These are phyloP conservation scores for Ganoderma lingzhi DNA, from an alignment of 1,284 basidiomycete species.

Conservation along the genomic window DNA sequence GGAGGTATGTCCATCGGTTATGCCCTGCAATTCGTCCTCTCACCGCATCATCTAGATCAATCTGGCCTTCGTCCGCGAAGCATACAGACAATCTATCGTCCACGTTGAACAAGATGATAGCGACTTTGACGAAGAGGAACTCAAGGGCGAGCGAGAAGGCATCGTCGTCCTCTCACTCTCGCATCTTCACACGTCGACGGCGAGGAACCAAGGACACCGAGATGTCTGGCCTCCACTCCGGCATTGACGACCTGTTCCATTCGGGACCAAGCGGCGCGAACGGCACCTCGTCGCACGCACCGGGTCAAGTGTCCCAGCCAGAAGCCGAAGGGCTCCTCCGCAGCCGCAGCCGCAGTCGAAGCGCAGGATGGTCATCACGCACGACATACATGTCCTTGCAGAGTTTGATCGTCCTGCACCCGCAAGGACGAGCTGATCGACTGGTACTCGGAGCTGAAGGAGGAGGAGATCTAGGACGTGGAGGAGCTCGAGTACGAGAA, in stretches of 20 bases:
- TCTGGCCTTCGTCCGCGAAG: constrained; percentile 94
- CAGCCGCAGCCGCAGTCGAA: constrained; percentile 57
- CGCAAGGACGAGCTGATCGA: constrained; percentile 94
- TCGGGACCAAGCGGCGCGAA: constrained; percentile 46
- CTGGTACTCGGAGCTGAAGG: constrained; percentile 95
- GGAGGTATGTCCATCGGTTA: constrained; percentile 59
- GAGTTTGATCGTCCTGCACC: constrained; percentile 86
- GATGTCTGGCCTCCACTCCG: constrained; percentile 67
- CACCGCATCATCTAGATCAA: constrained; percentile 66
- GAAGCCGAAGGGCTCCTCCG: constrained; percentile 29
- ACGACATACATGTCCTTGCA: constrained; percentile 96
- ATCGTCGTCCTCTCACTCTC: constrained; percentile 40
- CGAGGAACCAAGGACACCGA: constrained; percentile 68
- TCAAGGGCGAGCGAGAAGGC: constrained; percentile 60
- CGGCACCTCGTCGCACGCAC: constrained; percentile 35
- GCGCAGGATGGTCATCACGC: constrained; percentile 90
- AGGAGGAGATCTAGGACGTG: constrained; percentile 83
- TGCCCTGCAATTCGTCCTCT: constrained; percentile 3
- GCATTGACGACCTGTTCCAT: constrained; percentile 62
- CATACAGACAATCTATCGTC: constrained; percentile 97
- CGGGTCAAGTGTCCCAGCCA: constrained; percentile 38
- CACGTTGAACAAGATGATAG: constrained; percentile 99
- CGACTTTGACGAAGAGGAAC: constrained; percentile 95
- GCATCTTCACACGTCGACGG: constrained; percentile 39
- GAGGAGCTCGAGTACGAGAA: constrained; percentile 94